Evolutionary conservation across 2,329 filamentous ascomycete species (phyloP).

Genomic region (Calycina marina): DNA sequence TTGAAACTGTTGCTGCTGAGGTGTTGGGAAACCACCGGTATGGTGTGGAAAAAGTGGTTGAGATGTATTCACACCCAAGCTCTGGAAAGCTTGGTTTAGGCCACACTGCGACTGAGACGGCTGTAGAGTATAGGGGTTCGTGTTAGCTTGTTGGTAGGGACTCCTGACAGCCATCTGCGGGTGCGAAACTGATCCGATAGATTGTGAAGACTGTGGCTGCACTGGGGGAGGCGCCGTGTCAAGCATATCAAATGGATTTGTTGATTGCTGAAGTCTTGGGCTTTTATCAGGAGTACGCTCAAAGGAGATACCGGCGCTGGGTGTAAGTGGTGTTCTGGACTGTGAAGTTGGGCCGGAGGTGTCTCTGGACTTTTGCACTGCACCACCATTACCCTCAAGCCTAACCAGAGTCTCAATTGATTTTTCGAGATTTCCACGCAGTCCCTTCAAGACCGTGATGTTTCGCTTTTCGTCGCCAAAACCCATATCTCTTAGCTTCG

Average conservation of each 20-base stretch:
- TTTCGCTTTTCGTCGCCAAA: slow-evolving; percentile 77
- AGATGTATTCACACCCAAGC: slow-evolving; percentile 46
- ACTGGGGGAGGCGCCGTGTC: slow-evolving; percentile 26
- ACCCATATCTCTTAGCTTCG: slow-evolving; percentile 74
- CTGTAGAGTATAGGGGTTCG: slow-evolving; percentile 54
- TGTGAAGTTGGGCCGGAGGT: slow-evolving; percentile 30
- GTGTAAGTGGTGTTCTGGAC: slow-evolving; percentile 38
- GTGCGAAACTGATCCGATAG: slow-evolving; percentile 45
- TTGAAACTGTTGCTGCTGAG: slow-evolving; percentile 26
- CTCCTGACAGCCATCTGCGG: slow-evolving; percentile 12
- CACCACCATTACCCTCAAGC: slow-evolving; percentile 46
- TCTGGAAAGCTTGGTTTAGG: slow-evolving; percentile 52
- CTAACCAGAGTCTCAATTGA: slow-evolving; percentile 74
- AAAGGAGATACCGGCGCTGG: slow-evolving; percentile 20
- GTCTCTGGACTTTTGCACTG: slow-evolving; percentile 23
- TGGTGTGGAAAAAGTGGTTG: slow-evolving; percentile 61
- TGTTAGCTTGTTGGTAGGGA: slow-evolving; percentile 23
- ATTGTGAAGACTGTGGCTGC: slow-evolving; percentile 50
- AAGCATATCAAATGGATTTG: slow-evolving; percentile 53
- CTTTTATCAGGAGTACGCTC: slow-evolving; percentile 11
- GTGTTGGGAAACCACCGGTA: slow-evolving; percentile 43
- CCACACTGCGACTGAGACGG: slow-evolving; percentile 28
- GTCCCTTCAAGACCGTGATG: slow-evolving; percentile 62
- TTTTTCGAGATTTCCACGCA: slow-evolving; percentile 73
- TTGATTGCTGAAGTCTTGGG: slow-evolving; percentile 28